Base-by-base conservation (phyloP, 768 basidiomycete genomes). In the Austroboletus eburneus region DNA sequence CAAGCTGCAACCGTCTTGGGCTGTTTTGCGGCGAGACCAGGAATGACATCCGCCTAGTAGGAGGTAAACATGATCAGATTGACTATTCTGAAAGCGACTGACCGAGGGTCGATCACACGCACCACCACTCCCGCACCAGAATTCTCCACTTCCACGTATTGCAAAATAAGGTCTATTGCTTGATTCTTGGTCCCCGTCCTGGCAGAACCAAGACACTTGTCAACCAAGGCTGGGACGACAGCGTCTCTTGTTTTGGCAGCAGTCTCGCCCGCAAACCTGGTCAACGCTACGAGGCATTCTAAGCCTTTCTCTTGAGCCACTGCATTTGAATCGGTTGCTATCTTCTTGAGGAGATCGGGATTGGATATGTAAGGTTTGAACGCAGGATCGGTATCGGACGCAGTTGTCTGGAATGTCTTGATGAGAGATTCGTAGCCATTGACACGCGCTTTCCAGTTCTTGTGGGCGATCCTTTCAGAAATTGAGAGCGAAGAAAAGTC, bases 401-500 rank as follows among this genome's bases (percentile, higher is more conserved):
- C 86, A 40, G 93, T 92, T 36, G 81, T 85, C 61, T 84, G 82
- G 66, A 96, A 96, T 48, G 79, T 83, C 69, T 87, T 85, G 72
- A 86, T 80, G 54, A 98, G 80, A 18, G 85, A 69, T 62, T 91
- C 88, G 67, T 98, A 99, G 51, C 81, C 96, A 65, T 82, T 91
- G 59, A 95, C 81, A 56, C 96, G 85, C 48, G 96, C 96, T 70
- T 98, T 98, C 96, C 96, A 99, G 65, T 95, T 95, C 78, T 97
- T 98, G 75, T 97, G 91, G 6, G 80, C 71, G 46, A 95, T 83
- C 37, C 94, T 69, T 55, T 95, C 91, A 12, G 79, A 68, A 39
- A 96, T 77, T 18, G 90, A 72, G 42, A 97, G 76, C 23, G 75
- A 61, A 36, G 83, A 83, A 66, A 94, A 97, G 69, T 98, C 93